Evolutionary conservation across 2,329 filamentous ascomycete genomes (phyloP).

Genomic region (Fusarium staphyleae): DNA sequence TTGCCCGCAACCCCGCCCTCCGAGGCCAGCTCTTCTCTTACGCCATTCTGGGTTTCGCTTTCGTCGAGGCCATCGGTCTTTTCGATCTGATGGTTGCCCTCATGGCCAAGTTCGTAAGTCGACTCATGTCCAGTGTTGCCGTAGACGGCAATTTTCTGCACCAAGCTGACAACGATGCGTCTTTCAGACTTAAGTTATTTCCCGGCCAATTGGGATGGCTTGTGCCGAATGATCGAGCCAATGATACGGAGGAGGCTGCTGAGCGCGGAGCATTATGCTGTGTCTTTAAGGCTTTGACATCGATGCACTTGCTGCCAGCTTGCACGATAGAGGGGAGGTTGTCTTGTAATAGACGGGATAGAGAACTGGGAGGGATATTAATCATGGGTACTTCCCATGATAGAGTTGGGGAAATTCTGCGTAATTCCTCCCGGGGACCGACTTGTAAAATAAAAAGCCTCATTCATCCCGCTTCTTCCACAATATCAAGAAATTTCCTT

Average conservation of each 20-base stretch:
- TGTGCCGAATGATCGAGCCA: slow-evolving; percentile 48
- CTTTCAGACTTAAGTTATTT: slow-evolving; percentile 49
- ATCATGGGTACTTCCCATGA: slow-evolving; percentile 46
- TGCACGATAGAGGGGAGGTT: slow-evolving; percentile 48
- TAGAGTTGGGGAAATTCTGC: slow-evolving; percentile 47
- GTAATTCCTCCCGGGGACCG: slow-evolving; percentile 46
- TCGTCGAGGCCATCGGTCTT: slow-evolving; percentile 91
- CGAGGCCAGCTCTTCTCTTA: slow-evolving; percentile 96
- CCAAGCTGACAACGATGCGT: slow-evolving; percentile 16
- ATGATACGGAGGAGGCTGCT: slow-evolving; percentile 44
- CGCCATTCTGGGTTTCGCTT: slow-evolving; percentile 94
- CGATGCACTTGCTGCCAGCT: slow-evolving; percentile 40
- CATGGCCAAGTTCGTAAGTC: slow-evolving; percentile 87
- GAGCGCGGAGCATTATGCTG: slow-evolving; percentile 37
- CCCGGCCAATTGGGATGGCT: slow-evolving; percentile 45
- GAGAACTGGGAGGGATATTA: slow-evolving; percentile 48
- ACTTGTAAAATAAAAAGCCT: slow-evolving; percentile 55
- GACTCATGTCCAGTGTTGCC: slow-evolving; percentile 6
- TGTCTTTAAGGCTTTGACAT: slow-evolving; percentile 41
- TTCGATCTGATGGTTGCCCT: slow-evolving; percentile 92
- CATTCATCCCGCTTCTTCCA: slow-evolving; percentile 50
- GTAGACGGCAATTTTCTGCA: not conserved
- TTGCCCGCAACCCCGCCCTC: slow-evolving; percentile 93
- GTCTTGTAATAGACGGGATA: slow-evolving; percentile 53
- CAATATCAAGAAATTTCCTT: slow-evolving; percentile 44